Percentiles rank a stretch among this genome's conserved stretches.
Evolutionary conservation across 257 asterid species (phyloP).

Genomic region (Salvia hispanica): DNA sequence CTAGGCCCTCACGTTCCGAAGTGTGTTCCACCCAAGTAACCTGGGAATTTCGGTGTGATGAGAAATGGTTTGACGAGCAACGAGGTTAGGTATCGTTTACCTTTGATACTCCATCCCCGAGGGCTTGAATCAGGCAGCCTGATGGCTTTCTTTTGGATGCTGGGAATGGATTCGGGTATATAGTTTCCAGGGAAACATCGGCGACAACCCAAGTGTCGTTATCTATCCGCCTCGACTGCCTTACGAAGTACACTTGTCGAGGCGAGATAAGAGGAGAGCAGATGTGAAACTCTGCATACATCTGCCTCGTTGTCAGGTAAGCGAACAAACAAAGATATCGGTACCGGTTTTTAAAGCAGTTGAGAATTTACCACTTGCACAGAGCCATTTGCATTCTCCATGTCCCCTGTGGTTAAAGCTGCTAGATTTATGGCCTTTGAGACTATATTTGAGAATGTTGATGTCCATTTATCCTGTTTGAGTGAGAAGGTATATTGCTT

Average conservation of each 20-base stretch:
- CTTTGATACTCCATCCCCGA: slow-evolving; percentile 44
- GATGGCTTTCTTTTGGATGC: slow-evolving; percentile 54
- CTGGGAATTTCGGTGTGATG: slow-evolving; percentile 25
- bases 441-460: slow-evolving; percentile 49
- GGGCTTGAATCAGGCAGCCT: slow-evolving; percentile 57
- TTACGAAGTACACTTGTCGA: slow-evolving; percentile 48
- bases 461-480: slow-evolving; percentile 58
- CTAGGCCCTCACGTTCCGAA: slow-evolving; percentile 29
- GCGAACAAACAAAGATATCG: too few species aligned
- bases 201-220: slow-evolving; percentile 48
- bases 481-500: too few species aligned
- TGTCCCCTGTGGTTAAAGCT: slow-evolving; percentile 30
- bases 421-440: slow-evolving; percentile 50
- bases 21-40: slow-evolving; percentile 69
- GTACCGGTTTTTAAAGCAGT: too few species aligned
- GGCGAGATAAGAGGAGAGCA: slow-evolving; percentile 54
- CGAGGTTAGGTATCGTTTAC: slow-evolving; percentile 26
- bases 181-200: slow-evolving; percentile 58
- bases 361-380: slow-evolving; percentile 49
- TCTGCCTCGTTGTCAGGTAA: slow-evolving; percentile 33
- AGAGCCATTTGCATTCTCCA: slow-evolving; percentile 42
- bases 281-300: slow-evolving; percentile 49
- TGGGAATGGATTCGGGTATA: slow-evolving; percentile 42
- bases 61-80: neutral
- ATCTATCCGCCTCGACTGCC: slow-evolving; percentile 46